Evolutionary conservation across 2,329 filamentous ascomycete genomes (phyloP).

Genomic region (Calonectria honghensis): DNA sequence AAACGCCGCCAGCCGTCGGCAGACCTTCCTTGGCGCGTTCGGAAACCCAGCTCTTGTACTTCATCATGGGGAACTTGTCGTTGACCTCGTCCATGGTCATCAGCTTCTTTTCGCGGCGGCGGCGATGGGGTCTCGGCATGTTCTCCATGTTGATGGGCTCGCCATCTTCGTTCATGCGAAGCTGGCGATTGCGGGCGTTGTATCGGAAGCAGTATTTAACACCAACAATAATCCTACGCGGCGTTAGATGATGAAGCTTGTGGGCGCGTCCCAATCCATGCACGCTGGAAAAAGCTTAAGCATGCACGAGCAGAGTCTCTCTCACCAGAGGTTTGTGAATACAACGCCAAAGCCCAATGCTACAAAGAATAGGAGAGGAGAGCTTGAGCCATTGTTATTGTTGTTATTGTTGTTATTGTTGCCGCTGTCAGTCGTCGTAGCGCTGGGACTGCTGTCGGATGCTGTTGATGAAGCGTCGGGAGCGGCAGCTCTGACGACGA

Average conservation of each 20-base stretch:
- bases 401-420: slow-evolving; percentile 42
- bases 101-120: slow-evolving; percentile 95
- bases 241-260: slow-evolving; percentile 44
- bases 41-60: slow-evolving; percentile 97
- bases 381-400: slow-evolving; percentile 60
- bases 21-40: slow-evolving; percentile 88
- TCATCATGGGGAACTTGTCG: slow-evolving; percentile 94
- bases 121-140: slow-evolving; percentile 89
- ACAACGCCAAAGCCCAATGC: slow-evolving; percentile 98
- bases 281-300: slow-evolving; percentile 25
- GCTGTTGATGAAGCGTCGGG: slow-evolving; percentile 49
- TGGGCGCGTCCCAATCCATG: slow-evolving; percentile 78
- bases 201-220: slow-evolving; percentile 99
- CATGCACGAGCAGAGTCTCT: slow-evolving; percentile 61
- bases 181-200: slow-evolving; percentile 91
- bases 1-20: slow-evolving; percentile 88
- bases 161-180: slow-evolving; percentile 85
- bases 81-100: slow-evolving; percentile 99
- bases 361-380: slow-evolving; percentile 84
- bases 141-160: slow-evolving; percentile 91
- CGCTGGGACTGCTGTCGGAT: slow-evolving; percentile 45
- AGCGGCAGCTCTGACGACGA: slow-evolving; percentile 51
- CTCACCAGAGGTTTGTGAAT: slow-evolving; percentile 98
- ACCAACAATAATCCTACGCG: slow-evolving; percentile 95
- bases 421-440: slow-evolving; percentile 42